Evolutionary conservation across 2,329 filamentous ascomycete species (phyloP), one percentile per base, ranked within the genome.

Genomic region (Beauveria varroae): DNA sequence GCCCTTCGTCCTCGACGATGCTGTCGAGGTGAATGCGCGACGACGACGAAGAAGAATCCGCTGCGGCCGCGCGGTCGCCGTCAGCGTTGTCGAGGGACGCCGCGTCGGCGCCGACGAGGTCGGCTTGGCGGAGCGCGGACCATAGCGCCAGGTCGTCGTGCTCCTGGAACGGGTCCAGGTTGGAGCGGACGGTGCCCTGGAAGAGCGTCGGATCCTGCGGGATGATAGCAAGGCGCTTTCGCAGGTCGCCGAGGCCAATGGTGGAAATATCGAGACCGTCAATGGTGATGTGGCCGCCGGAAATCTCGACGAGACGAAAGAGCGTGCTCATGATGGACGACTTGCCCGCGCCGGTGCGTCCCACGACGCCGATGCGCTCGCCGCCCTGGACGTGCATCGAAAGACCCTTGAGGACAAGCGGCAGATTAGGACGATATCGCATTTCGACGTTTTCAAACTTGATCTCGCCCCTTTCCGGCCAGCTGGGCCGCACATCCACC

Each of bases 391-490:
- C 84, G 67, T 90, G 86, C 79, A 95, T 89, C 63, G 77, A 81
- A 12, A 95, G 75, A 0, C 86, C 87, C 54, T 84, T 82, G 3
- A 93, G 80, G 0, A 93, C 90, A 54, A 93, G 81, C 0, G 90
- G 90, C 0, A 93, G 78, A 1, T 85, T 84, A 8, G 78, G 78
- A 14, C 90, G 85, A 71, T 93, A 93, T 18, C 89, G 84, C 90
- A 93, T 93, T 72, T 90, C 78, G 51, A 91, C 88, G 54, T 89
- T 78, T 62, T 87, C 80, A 70, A 93, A 93, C 24, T 86, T 71
- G 64, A 93, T 93, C 70, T 93, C 89, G 30, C 93, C 95, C 67
- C 85, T 85, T 68, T 96, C 87, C 0, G 95, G 95, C 95, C 95
- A 99, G 22, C 81, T 81, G 1, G 84, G 77, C 20, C 86, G 84